Base-by-base conservation (phyloP, 352 stramenopile genomes). In the Discostella stelligera region DNA sequence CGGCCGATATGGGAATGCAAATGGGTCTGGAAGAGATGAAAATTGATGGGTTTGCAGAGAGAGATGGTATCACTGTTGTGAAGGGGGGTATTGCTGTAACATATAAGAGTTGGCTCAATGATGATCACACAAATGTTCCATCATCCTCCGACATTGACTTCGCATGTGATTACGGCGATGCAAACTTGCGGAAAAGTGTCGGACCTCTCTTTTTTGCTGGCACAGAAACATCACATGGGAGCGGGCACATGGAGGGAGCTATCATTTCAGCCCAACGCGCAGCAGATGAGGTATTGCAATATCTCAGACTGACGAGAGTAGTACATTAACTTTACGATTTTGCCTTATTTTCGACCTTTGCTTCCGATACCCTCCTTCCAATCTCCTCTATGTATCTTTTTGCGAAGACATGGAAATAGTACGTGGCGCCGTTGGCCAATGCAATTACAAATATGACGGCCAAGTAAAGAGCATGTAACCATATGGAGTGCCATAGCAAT, bases 401-500 rank as follows among this genome's bases (percentile, higher is more conserved):
- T 41, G 77, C 77, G 55, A 84, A 84, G 23, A 84, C 77, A 56
- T 80, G 71, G 27, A 84, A 84, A 41, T 84, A 84, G 64, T 84
- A 84, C 9, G 55, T 74, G 14, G 77, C 77, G 7, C 77, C 77
- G 70, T 84, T 84, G 18, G 61, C 46, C 30, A 84, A 20, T 30
- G 71, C 71, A 59, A 84, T 59, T 4, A 80, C 55, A 27, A 80
- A 80, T 44, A 84, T 84, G 1, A 69, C 23, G 16, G 54, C 39
- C 14, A 84, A 41, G 49, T 84, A 84, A 0, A 80, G 55, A 2
- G 48, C 61, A 58, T 84, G 77, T 11, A 84, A 61, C 71, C 66
- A 80, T 18, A 84, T 70, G 16, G 64, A 77, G 41, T 84, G 71
- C 74, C 74, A 76, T 46, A 66, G 59, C 21, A 79, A 58, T 20